Conservation (phyloP, 345 rosid genomes). For the Aquilaria sinensis region DNA sequence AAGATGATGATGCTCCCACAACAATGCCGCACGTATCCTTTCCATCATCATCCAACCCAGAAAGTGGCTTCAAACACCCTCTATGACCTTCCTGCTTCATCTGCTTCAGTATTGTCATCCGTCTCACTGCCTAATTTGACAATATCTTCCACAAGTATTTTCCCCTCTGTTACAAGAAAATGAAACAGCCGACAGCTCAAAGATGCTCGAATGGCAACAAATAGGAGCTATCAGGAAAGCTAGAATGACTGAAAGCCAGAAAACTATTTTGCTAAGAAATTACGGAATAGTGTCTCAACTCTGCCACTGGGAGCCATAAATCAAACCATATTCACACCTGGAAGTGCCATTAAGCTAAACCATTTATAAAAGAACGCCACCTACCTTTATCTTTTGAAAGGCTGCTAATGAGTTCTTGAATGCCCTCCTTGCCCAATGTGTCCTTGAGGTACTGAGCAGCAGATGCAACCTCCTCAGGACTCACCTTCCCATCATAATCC, state of each 20-base stretch:
- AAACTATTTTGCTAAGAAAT: too few relatives aligned
- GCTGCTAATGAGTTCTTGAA: constrained; percentile 79
- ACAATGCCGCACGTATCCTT: too few relatives aligned
- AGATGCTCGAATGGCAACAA: background rate
- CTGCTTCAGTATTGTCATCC: constrained; percentile 27
- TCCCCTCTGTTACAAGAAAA: constrained; percentile 56
- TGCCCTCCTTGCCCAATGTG: constrained; percentile 81
- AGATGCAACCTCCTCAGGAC: constrained; percentile 89
- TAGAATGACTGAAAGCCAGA: too few relatives aligned
- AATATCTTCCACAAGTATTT: constrained; percentile 80
- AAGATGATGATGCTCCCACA: too few relatives aligned
- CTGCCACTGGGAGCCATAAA: too few relatives aligned
- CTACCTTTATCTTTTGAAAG: constrained; percentile 87
- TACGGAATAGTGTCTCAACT: too few relatives aligned
- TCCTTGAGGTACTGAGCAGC: constrained; percentile 84
- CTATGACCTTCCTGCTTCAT: constrained; percentile 19
- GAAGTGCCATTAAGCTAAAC: too few relatives aligned
- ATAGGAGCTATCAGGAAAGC: too few relatives aligned
- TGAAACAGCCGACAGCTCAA: background rate
- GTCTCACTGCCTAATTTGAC: constrained; percentile 63
- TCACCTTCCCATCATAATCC: constrained; percentile 92
- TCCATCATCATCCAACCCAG: too few relatives aligned
- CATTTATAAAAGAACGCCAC: constrained; percentile 4
- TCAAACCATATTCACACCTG: too few relatives aligned
- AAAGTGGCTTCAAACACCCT: background rate